These are phyloP conservation scores for Talaromyces rugulosus DNA, from an alignment of 2,329 filamentous ascomycete species.

Conservation along the genomic window DNA sequence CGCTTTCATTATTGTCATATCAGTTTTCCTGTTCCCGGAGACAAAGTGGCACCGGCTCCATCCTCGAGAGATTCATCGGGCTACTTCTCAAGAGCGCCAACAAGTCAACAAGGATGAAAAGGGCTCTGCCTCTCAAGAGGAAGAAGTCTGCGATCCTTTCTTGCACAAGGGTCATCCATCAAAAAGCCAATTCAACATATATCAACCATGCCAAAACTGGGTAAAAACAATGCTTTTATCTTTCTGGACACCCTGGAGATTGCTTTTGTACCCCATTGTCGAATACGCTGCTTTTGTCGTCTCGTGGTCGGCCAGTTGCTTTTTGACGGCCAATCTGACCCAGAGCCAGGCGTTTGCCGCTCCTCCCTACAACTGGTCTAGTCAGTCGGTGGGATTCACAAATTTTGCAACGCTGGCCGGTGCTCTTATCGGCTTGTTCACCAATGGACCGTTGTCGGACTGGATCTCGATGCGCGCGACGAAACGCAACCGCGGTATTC, in stretches of 20 bases:
- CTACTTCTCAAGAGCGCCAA: neutral
- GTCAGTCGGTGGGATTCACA: constrained; percentile 50
- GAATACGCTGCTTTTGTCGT: constrained; percentile 60
- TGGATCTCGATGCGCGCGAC: constrained; percentile 53
- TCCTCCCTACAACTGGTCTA: constrained; percentile 52
- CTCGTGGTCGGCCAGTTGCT: constrained; percentile 55
- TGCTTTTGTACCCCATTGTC: constrained; percentile 60
- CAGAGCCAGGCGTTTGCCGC: constrained; percentile 51
- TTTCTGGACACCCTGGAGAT: constrained; percentile 59
- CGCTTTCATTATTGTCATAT: constrained; percentile 46
- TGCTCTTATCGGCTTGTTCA: constrained; percentile 50
- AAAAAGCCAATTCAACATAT: constrained; percentile 54
- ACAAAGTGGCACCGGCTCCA: constrained; percentile 55
- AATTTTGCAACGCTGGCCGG: constrained; percentile 57
- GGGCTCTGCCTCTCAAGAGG: constrained; percentile 8
- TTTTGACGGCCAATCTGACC: constrained; percentile 59
- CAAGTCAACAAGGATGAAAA: neutral
- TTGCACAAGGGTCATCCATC: constrained; percentile 54
- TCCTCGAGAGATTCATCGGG: constrained; percentile 18
- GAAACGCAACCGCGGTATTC: constrained; percentile 49
- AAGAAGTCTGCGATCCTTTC: neutral
- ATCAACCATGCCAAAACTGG: constrained; percentile 44
- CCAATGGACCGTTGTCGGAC: constrained; percentile 53
- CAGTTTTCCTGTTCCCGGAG: constrained; percentile 60
- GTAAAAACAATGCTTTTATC: constrained; percentile 46